Evolutionary conservation across 2,329 filamentous ascomycete genomes (phyloP).

Genomic region (Penicillium sp.): DNA sequence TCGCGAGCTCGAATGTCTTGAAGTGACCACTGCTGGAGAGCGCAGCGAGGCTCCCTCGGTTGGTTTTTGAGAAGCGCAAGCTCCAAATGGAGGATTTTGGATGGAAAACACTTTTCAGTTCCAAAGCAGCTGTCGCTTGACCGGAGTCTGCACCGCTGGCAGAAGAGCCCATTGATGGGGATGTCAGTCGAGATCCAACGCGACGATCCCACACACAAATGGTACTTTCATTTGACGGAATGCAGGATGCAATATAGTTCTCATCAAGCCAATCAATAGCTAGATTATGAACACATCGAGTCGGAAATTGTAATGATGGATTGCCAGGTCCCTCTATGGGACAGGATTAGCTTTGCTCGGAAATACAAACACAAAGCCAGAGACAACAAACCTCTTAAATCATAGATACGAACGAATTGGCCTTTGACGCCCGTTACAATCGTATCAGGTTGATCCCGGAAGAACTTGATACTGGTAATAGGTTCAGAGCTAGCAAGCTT

Average conservation of each 20-base stretch:
- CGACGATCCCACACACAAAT: constrained; percentile 65
- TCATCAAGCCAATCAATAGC: constrained; percentile 64
- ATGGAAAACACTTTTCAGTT: constrained; percentile 56
- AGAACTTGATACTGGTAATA: constrained; percentile 65
- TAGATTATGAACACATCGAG: constrained; percentile 62
- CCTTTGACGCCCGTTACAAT: constrained; percentile 61
- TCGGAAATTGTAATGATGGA: constrained; percentile 51
- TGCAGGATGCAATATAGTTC: constrained; percentile 63
- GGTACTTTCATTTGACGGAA: constrained; percentile 54
- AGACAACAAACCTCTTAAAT: constrained; percentile 54
- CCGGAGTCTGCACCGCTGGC: constrained; percentile 31
- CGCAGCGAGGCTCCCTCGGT: constrained; percentile 57
- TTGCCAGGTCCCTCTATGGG: constrained; percentile 37
- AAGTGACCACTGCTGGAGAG: constrained; percentile 60
- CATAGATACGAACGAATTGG: constrained; percentile 61
- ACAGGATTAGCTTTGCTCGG: neutral
- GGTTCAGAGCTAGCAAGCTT: constrained; percentile 62
- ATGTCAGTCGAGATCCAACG: constrained; percentile 41
- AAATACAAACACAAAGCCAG: constrained; percentile 1
- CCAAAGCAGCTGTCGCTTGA: constrained; percentile 54
- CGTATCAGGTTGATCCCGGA: constrained; percentile 59
- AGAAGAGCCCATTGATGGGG: constrained; percentile 35
- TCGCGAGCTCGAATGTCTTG: constrained; percentile 56
- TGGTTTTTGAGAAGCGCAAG: constrained; percentile 59
- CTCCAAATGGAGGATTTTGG: constrained; percentile 59